Evolutionary conservation across 345 rosid genomes (phyloP), one percentile per base, ranked within the genome.

Genomic region (Anacardium occidentale): DNA sequence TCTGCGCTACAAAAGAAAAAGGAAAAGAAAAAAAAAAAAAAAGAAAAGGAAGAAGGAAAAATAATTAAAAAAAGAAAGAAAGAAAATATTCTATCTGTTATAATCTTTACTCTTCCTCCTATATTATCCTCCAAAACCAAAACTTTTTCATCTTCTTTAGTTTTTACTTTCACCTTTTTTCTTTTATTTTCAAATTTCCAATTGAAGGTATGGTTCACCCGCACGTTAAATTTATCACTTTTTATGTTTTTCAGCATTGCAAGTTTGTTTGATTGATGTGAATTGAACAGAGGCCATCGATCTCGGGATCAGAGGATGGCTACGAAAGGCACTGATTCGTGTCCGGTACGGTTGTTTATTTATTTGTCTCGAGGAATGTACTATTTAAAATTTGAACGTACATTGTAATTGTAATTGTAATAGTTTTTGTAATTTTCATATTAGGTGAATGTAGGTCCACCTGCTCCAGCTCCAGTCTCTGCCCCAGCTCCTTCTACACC

Each of bases 371-470:
- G 15, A 48, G 45, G 32, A n/a, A 25, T 50, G 55, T 59, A 32
- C 10, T 42, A 56, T 5, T 62, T 21, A 29, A 8, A 44, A 42
- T 58, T 42, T 65, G 51, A 48, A 10, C 34, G 45, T 64, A 29
- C 62, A 61, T 74, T 71, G 58, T 67, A 59, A 32, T 74, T 71
- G 58, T 67, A 59, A 32, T 10, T 63, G 34, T 55, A 42, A 4
- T 68, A 40, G 45, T 29, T 70, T 20, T 20, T 52, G 50, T 50
- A 37, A 7, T 17, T 26, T 50, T 29, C 47, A 8, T 59, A 45
- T 0, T 55, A 83, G 89, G 94, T 85, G 69, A 89, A 86, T 29
- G 80, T 76, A 42, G 80, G 78, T 73, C 71, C 83, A 20, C 73
- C 82, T 4, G 62, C 62, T 3, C 66, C 74, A 1, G 42, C 42